Evolutionary conservation across 1,284 basidiomycete species (phyloP).

Genomic region (Rhizoctonia solani): DNA sequence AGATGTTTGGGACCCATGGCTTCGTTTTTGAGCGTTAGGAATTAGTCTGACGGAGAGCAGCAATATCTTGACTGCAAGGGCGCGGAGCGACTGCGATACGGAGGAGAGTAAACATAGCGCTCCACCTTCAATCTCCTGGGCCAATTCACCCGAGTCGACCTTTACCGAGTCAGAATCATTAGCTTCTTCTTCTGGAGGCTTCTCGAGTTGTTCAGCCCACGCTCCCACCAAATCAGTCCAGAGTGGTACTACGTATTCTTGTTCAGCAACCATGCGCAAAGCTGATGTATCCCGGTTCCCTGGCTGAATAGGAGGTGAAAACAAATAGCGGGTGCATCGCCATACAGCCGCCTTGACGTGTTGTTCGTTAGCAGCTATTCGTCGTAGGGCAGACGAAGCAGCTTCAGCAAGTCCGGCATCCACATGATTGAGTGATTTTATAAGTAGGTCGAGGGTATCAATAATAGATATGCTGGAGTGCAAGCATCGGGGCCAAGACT

Average conservation of each 20-base stretch:
- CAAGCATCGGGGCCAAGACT: conserved; percentile 83
- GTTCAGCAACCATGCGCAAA: conserved; percentile 62
- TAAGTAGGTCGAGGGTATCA: conserved; percentile 78
- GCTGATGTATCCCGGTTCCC: conserved; percentile 62
- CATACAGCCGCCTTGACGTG: conserved; percentile 67
- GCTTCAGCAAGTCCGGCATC: conserved; percentile 75
- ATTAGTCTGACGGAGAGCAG: conserved; percentile 40
- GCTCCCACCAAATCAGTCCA: conserved; percentile 77
- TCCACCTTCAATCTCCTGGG: conserved; percentile 66
- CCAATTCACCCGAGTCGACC: conserved; percentile 42
- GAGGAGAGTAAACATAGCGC: conserved; percentile 81
- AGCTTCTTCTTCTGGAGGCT: conserved; percentile 44
- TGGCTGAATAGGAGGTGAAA: conserved; percentile 66
- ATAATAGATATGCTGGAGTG: conserved; percentile 57
- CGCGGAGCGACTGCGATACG: conserved; percentile 55
- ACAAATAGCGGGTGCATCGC: conserved; percentile 76
- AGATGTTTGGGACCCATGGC: conserved; percentile 52
- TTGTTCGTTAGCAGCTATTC: conserved; percentile 68
- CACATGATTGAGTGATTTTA: conserved; percentile 81
- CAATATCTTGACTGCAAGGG: conserved; percentile 62
- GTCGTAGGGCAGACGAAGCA: conserved; percentile 69
- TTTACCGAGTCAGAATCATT: conserved; percentile 34
- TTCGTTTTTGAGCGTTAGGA: conserved; percentile 51
- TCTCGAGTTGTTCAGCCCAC: conserved; percentile 60
- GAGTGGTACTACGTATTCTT: conserved; percentile 61